A percentile compares a stretch with the other conserved stretches of the same genome.
Conservation (phyloP, 2,329 filamentous ascomycete genomes). For the Fusarium transvaalense region DNA sequence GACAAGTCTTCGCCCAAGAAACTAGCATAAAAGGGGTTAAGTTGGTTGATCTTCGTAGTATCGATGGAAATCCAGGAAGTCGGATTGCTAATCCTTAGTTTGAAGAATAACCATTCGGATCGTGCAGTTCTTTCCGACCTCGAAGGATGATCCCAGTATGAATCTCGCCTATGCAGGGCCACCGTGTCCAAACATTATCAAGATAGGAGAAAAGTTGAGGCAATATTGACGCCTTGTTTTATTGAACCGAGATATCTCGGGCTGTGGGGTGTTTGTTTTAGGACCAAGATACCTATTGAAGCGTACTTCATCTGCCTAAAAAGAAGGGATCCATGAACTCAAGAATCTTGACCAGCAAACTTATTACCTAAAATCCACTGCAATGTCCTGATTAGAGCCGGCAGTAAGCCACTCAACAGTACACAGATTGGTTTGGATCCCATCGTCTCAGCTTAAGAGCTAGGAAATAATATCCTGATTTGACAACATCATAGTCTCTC, state of each 20-base stretch:
- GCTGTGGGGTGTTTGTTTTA: neutral
- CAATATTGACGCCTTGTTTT: neutral
- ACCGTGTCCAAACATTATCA: constrained; percentile 20
- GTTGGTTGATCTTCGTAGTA: constrained; percentile 3
- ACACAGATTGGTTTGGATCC: neutral
- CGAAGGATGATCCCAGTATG: constrained; percentile 12
- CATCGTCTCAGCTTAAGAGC: too few species aligned
- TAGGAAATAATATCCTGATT: neutral
- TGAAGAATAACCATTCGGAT: constrained; percentile 10
- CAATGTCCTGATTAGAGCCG: neutral
- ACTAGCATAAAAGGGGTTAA: constrained; percentile 10
- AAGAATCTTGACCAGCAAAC: neutral
- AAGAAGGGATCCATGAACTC: neutral
- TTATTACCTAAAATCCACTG: neutral
- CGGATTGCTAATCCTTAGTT: constrained; percentile 4
- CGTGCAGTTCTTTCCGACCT: neutral
- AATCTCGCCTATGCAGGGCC: constrained; percentile 1
- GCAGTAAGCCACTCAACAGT: neutral
- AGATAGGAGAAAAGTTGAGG: constrained; percentile 2
- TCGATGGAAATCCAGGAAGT: constrained; percentile 3
- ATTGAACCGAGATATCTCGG: constrained; percentile 7
- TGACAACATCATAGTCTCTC: neutral
- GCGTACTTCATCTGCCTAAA: neutral
- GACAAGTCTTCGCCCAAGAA: constrained; percentile 8
- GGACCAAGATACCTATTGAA: neutral